Percentiles rank a stretch among this genome's conserved stretches.
These are phyloP conservation scores for Phaseolus coccineus DNA, from an alignment of 331 rosid genomes.

Conservation along the genomic window DNA sequence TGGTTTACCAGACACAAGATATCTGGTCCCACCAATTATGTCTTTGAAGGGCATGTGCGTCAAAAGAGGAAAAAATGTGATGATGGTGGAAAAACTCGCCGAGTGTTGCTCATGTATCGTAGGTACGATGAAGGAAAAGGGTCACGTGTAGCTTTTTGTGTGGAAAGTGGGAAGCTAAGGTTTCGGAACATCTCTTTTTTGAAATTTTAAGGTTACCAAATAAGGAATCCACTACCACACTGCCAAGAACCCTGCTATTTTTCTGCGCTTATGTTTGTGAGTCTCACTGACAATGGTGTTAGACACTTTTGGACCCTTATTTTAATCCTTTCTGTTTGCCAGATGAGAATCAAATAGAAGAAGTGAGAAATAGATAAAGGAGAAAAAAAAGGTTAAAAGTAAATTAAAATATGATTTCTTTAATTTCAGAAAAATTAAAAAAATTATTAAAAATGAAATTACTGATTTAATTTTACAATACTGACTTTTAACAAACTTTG, in stretches of 20 bases:
- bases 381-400: too few species aligned
- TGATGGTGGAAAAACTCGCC: not conserved
- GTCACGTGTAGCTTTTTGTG: constrained; percentile 46
- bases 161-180: constrained; percentile 10
- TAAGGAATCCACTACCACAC: constrained; percentile 45
- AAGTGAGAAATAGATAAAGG: too few species aligned
- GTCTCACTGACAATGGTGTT: not conserved
- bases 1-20: not conserved
- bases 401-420: too few species aligned
- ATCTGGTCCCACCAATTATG: not conserved
- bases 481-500: too few species aligned
- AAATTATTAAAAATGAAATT: too few species aligned
- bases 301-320: not conserved
- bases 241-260: not conserved
- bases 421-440: too few species aligned
- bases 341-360: too few species aligned
- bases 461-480: too few species aligned
- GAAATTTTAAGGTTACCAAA: constrained; percentile 70
- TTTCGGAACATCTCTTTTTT: constrained; percentile 32
- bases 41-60: constrained; percentile 37
- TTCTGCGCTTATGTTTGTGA: not conserved
- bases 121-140: constrained; percentile 41
- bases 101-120: not conserved
- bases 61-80: not conserved
- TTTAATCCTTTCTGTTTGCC: not conserved